Evolutionary conservation across 345 rosid genomes (phyloP).

Genomic region (Cardamine resedifolia): DNA sequence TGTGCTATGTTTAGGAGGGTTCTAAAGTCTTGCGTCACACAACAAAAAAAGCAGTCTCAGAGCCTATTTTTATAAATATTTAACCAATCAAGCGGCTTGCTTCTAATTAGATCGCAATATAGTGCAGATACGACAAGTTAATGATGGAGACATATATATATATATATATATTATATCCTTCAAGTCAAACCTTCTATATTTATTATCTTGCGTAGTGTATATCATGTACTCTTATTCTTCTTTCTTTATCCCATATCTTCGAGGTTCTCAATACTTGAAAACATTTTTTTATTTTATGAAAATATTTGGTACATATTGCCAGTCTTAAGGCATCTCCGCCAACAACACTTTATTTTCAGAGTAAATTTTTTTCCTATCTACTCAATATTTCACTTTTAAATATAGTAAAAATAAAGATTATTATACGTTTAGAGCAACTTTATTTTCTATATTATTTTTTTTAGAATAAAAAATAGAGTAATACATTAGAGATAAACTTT

Average conservation of each 20-base stretch:
- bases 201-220: not conserved
- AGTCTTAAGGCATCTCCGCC: too few relatives aligned
- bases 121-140: not conserved
- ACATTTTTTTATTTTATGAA: not conserved
- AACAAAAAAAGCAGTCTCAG: not conserved
- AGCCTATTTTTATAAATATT: not conserved
- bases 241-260: not conserved
- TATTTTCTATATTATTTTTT: too few relatives aligned
- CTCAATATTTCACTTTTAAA: too few relatives aligned
- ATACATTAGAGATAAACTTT: too few relatives aligned
- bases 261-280: not conserved
- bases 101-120: slow-evolving; percentile 1
- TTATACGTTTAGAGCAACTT: too few relatives aligned
- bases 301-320: not conserved
- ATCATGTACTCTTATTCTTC: not conserved
- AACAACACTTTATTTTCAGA: too few relatives aligned
- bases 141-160: not conserved
- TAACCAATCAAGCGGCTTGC: slow-evolving; percentile 6
- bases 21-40: slow-evolving; percentile 5
- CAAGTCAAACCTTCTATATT: not conserved
- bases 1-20: slow-evolving; percentile 9
- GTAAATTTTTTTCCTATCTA: too few relatives aligned
- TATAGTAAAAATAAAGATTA: too few relatives aligned
- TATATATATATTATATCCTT: not conserved
- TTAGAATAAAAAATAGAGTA: too few relatives aligned